A percentile compares a stretch with the other conserved stretches of the same genome.
These are phyloP conservation scores for Wallacemonas sp. DNA, from an alignment of 208 protist genomes.

Conservation along the genomic window DNA sequence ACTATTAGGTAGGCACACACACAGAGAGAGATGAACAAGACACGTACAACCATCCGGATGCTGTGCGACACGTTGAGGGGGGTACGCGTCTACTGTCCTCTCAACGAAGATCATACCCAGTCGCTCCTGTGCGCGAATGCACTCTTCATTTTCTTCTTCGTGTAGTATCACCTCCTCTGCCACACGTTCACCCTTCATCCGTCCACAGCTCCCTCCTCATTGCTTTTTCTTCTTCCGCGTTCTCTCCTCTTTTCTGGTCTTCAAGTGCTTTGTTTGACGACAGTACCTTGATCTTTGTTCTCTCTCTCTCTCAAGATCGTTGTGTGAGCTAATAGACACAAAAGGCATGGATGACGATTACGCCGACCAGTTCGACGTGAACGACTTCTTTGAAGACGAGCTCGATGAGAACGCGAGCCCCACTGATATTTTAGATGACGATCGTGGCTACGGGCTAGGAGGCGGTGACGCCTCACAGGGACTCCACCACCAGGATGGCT, in stretches of 20 bases:
- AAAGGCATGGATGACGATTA: constrained; percentile 27
- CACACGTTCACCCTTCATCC: too few species aligned
- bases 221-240: not conserved
- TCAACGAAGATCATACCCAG: not conserved
- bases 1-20: too few species aligned
- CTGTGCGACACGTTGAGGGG: not conserved
- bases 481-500: not conserved
- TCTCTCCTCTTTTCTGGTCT: not conserved
- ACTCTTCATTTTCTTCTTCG: not conserved
- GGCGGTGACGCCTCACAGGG: constrained; percentile 13
- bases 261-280: not conserved
- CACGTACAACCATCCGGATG: too few species aligned
- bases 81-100: not conserved
- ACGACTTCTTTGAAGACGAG: constrained; percentile 30
- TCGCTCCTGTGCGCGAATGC: not conserved
- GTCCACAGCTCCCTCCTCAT: too few species aligned
- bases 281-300: not conserved
- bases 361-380: constrained; percentile 21
- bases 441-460: not conserved
- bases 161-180: too few species aligned
- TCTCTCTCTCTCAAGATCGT: constrained; percentile 12
- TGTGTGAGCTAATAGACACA: not conserved
- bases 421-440: constrained; percentile 1
- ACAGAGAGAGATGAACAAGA: not conserved
- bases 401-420: constrained; percentile 10